Base-by-base conservation (phyloP, 2,329 filamentous ascomycete genomes). In the Botrytis sinoallii region DNA sequence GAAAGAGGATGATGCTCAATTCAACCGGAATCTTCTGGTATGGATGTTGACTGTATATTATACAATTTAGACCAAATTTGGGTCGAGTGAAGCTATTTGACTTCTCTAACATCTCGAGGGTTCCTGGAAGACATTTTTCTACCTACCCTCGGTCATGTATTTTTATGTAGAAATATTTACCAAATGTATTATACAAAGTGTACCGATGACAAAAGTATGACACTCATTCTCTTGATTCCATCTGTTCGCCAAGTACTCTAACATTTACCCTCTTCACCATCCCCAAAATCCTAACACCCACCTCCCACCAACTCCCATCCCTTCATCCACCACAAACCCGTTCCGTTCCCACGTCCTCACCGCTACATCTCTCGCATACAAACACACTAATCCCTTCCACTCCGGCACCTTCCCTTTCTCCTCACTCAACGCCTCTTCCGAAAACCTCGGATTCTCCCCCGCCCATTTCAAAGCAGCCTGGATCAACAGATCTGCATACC, bases 251-350 rank as follows among this genome's bases (percentile, higher is more conserved):
- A 59, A 14, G 16, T 14, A 9, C 29, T 6, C 35, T 22, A 1
- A 60, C 1, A 32, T 14, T 20, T 10, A 65, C 66, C 29, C 66
- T 73, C 22, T 40, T 12, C 76, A 88, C 97, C 94, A 98, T 97
- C 74, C 93, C 94, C 29, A 97, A 87, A 84, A 97, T 94, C 76
- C 88, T 85, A 72, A 97, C 95, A 6, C 92, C 93, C 79, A 96
- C 94, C 82, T 98, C 94, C 75, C 86, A 85, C 94, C 94, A 98
- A 46, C 82, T 86, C 0, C 93, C 88, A 95, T 89, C 16, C 83
- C 85, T 79, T 92, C 87, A 82, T 98, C 94, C 16, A 88, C 84
- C 75, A 85, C 83, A 81, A 97, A 98, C 0, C 94, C 94, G 82
- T 91, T 88, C 79, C 85, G 88, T 79, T 84, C 83, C 89, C 94